These are phyloP conservation scores for Boletus edulis DNA, from an alignment of 768 basidiomycete genomes.

Conservation along the genomic window DNA sequence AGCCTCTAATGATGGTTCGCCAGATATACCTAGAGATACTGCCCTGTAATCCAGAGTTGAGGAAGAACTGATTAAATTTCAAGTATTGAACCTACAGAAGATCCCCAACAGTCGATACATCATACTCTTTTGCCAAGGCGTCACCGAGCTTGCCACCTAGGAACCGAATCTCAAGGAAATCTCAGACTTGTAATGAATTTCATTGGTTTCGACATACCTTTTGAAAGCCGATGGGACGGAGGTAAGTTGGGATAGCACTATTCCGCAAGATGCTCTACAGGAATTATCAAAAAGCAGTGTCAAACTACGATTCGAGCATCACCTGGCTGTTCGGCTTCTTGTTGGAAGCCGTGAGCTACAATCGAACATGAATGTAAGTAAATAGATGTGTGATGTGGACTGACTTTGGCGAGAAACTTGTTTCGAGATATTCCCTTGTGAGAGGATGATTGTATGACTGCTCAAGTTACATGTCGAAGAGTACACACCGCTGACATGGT, in stretches of 20 bases:
- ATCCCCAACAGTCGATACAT: constrained; percentile 87
- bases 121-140: constrained; percentile 83
- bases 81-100: constrained; percentile 60
- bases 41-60: constrained; percentile 36
- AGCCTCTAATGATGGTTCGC: neutral
- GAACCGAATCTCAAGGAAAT: constrained; percentile 70
- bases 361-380: constrained; percentile 1
- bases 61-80: neutral
- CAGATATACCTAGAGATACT: constrained; percentile 51
- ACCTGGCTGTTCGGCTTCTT: constrained; percentile 90
- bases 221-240: constrained; percentile 83
- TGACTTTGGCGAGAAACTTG: constrained; percentile 92
- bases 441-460: neutral
- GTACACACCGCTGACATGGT: constrained; percentile 85
- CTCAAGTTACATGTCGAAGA: neutral
- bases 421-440: constrained; percentile 84
- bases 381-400: constrained; percentile 4
- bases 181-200: constrained; percentile 1
- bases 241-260: constrained; percentile 78
- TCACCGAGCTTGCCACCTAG: constrained; percentile 93
- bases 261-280: constrained; percentile 80
- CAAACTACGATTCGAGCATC: constrained; percentile 3
- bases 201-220: constrained; percentile 47
- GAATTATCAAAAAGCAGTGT: neutral
- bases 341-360: constrained; percentile 83